Conservation (phyloP, 2,329 filamentous ascomycete genomes). For the Trichoderma afroharzianum region DNA sequence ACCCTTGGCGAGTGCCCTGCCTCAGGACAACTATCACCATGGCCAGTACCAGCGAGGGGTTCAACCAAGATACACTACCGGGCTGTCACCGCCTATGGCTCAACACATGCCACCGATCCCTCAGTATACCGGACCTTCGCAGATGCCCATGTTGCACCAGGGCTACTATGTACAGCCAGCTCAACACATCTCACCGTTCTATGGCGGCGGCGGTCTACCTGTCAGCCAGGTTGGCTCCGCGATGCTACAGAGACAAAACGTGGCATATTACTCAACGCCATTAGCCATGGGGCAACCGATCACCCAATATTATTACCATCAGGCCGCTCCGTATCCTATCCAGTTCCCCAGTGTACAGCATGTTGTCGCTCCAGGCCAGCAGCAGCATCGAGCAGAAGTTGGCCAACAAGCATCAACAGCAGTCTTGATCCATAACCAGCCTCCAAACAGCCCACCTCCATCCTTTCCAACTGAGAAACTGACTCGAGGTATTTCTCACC, state of each 20-base stretch:
- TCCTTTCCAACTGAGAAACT: neutral
- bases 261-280: constrained; percentile 44
- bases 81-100: constrained; percentile 38
- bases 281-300: constrained; percentile 42
- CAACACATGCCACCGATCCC: constrained; percentile 38
- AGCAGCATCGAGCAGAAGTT: constrained; percentile 29
- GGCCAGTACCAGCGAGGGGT: constrained; percentile 35
- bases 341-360: constrained; percentile 32
- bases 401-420: constrained; percentile 27
- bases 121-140: constrained; percentile 38
- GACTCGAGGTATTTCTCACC: neutral
- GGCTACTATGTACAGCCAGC: constrained; percentile 48
- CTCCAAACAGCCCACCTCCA: neutral
- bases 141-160: constrained; percentile 38
- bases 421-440: neutral
- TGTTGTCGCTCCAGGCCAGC: constrained; percentile 36
- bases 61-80: constrained; percentile 33
- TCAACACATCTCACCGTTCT: constrained; percentile 42
- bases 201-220: constrained; percentile 38
- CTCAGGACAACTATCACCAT: constrained; percentile 38
- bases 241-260: constrained; percentile 36
- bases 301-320: constrained; percentile 44
- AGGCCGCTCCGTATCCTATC: constrained; percentile 35
- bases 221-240: constrained; percentile 35
- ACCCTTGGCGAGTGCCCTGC: constrained; percentile 42